phyloP scores from a whole-genome alignment of 306 rosid species.

The Carpinus fangiana region DNA sequence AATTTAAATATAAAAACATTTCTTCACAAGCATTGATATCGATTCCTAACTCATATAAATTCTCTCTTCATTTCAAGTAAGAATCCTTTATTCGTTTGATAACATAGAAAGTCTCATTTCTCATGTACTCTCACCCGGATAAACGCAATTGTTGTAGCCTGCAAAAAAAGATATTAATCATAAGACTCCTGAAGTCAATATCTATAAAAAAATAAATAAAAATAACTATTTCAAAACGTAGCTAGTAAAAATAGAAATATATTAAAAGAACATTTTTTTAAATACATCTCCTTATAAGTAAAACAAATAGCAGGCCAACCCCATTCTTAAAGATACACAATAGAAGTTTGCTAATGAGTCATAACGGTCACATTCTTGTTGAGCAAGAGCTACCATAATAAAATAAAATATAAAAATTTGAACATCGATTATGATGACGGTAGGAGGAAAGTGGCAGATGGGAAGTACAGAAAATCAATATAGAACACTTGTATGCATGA shows the following conservation, averaged over 20 bases:
- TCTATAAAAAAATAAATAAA: too few species aligned
- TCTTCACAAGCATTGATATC: constrained; percentile 19
- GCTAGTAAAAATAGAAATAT: too few species aligned
- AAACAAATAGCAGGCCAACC: too few species aligned
- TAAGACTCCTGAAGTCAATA: background rate
- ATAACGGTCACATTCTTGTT: background rate
- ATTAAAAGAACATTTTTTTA: too few species aligned
- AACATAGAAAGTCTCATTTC: constrained; percentile 12
- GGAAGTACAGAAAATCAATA: too few species aligned
- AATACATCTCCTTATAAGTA: too few species aligned
- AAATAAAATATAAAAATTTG: background rate
- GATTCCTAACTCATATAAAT: constrained; percentile 21
- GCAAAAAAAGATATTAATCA: constrained; percentile 18
- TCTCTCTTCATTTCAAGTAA: constrained; percentile 21
- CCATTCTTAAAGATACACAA: background rate
- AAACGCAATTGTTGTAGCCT: constrained; percentile 74
- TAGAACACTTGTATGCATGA: too few species aligned
- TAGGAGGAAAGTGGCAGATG: too few species aligned
- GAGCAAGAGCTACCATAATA: background rate
- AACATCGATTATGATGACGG: background rate
- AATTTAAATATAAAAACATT: constrained; percentile 9
- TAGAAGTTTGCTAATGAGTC: background rate
- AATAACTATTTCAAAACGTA: too few species aligned
- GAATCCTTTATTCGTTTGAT: constrained; percentile 2
- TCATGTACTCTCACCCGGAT: constrained; percentile 61